phyloP scores from a whole-genome alignment of 441 rosid genomes.

The Aleurites moluccanus region DNA sequence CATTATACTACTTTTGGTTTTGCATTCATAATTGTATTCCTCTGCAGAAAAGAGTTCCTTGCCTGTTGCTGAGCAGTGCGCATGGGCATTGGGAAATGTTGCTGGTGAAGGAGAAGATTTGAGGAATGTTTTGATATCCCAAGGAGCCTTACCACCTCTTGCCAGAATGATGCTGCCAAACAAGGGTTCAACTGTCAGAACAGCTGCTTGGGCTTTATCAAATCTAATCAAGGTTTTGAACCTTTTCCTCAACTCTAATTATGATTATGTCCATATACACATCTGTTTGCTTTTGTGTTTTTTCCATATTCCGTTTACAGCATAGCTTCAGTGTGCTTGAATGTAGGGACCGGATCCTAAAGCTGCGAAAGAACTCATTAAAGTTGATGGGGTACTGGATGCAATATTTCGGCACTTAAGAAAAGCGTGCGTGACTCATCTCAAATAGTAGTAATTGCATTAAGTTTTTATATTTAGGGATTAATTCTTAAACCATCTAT shows the following conservation, averaged over 20 bases:
- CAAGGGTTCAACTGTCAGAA: constrained; percentile 89
- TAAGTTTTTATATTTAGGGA: neutral
- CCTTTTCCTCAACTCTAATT: constrained; percentile 6
- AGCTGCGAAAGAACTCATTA: constrained; percentile 80
- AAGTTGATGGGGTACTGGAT: constrained; percentile 69
- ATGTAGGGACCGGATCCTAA: constrained; percentile 88
- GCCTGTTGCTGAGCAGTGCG: constrained; percentile 95
- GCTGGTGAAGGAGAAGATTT: constrained; percentile 98
- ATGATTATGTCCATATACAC: neutral
- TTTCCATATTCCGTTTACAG: constrained; percentile 30
- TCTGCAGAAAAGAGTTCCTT: constrained; percentile 76
- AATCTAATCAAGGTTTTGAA: constrained; percentile 81
- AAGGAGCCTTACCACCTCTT: constrained; percentile 87
- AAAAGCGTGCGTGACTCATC: constrained; percentile 60
- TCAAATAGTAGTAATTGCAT: neutral
- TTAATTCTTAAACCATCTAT: neutral
- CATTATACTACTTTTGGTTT: neutral
- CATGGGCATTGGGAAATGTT: constrained; percentile 97
- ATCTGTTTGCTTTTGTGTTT: constrained; percentile 4
- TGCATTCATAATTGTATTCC: constrained; percentile 20
- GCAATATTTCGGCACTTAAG: constrained; percentile 82
- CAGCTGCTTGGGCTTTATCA: constrained; percentile 98
- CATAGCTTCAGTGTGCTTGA: constrained; percentile 34
- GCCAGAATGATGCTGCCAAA: constrained; percentile 94
- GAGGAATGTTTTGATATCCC: constrained; percentile 79